Evolutionary conservation across 2,329 filamentous ascomycete genomes (phyloP), one percentile per base, ranked within the genome.

Genomic region (Fusarium nelsonii): DNA sequence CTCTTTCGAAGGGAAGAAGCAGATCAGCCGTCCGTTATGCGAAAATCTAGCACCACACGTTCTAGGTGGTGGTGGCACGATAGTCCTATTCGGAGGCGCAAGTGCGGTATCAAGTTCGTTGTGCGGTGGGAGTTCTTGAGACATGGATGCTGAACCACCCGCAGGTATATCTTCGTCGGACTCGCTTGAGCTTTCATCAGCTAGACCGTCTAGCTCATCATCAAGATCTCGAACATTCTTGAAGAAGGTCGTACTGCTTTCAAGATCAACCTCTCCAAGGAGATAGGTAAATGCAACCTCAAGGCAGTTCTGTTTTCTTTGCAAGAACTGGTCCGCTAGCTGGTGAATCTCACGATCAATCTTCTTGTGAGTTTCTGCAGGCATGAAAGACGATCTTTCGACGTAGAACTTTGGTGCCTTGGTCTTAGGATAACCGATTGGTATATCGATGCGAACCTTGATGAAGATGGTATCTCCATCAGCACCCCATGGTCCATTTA

Each of bases 101-200:
- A 89, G 79, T 4, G 85, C 84, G 6, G 83, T 84, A 43, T 87
- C 86, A 6, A 83, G 80, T 49, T 88, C 86, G 23, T 81, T 82
- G 63, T 84, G 87, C 10, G 84, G 82, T 43, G 82, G 84, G 23
- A 90, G 80, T 68, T 90, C 88, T 67, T 89, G 87, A 8, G 88
- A 90, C 85, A 90, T 87, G 55, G 85, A 84, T 14, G 84, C 85
- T 10, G 85, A 87, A 18, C 83, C 84, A 5, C 84, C 84, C 3
- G 83, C 76, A 1, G 83, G 83, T 12, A 86, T 85, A 26, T 85
- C 82, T 45, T 82, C 82, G 39, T 94, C 92, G 23, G 94, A 92
- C 69, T 94, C 92, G 73, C 92, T 97, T 4, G 93, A 97, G 70
- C 92, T 95, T 69, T 96, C 93, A 59, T 92, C 91, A 32, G 83